Base-by-base conservation (phyloP, 805 yeast species). In the Jamesozyma hellenica region DNA sequence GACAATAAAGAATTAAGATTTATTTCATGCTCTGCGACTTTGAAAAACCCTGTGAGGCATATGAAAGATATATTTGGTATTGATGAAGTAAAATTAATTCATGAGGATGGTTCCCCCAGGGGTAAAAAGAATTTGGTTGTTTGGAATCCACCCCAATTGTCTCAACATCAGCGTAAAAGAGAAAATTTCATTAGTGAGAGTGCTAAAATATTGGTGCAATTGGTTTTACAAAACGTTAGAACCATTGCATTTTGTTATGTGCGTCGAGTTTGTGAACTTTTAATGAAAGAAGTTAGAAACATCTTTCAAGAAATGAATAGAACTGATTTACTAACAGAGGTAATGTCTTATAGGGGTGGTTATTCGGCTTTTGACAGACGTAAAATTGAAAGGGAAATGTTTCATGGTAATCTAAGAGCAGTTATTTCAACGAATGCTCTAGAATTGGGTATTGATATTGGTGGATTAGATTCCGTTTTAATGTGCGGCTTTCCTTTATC, bases 341-440 rank as follows among this genome's bases (percentile, higher is more conserved):
- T 88, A 3, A 84, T 86, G 94, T 77, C 94, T 38, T 92, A 92
- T 51, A 67, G 99, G 47, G 98, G 97, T 28, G 99, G 99, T 1
- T 92, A 92, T 54, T 76, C 94, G 3, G 79, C 88, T 1, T 62
- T 72, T 2, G 97, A 90, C 53, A 70, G 99, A 47, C 72, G 98
- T 47, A 71, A 76, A 40, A 90, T 92, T 42, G 99, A 92, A 58
- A 68, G 71, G 35, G 85, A 83, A 50, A 85, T 92, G 96, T 92
- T 92, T 56, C 74, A 73, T 46, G 96, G 97, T 1, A 75, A 78
- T 40, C 60, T 92, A 21, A 68, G 79, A 42, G 96, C 95, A 0
- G 83, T 94, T 21, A 76, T 92, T 4, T 90, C 98, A 0, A 92
- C 99, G 0, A 87, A 88, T 60, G 98, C 99, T 0, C 64, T 92